Base-by-base conservation (phyloP, 768 basidiomycete genomes). In the Pholiota molesta region DNA sequence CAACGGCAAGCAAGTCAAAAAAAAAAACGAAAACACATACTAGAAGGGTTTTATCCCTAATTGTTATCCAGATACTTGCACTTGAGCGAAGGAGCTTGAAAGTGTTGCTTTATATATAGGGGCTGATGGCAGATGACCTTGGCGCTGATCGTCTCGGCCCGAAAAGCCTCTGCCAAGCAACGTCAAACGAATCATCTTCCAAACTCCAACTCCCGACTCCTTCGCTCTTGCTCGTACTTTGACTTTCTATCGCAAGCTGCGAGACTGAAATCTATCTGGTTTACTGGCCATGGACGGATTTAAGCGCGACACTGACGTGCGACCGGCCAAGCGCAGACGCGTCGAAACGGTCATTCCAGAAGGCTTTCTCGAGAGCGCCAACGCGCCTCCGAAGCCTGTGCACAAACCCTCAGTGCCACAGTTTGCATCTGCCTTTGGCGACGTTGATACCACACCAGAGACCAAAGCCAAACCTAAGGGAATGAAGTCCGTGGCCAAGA, bases 301-400 rank as follows among this genome's bases (percentile, higher is more conserved):
- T 28, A 29, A 5, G 28, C 8, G 40, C 17, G 14, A 9, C 16
- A 11, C 16, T 17, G 55, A 57, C 23, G 26, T 19, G 11, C 66
- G 62, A 6, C 65, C 63, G 28, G 13, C 52, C 21, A 68, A 68
- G 21, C 63, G 67, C 31, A 65, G 60, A 17, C 59, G 65, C 21
- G 55, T 57, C 16, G 65, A 61, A 11, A 61, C 65, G 57, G 55
- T 42, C 1, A 13, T 31, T 13, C 53, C 68, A 35, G 66, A 69
- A n/a, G 66, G 68, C 6, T 69, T 69, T 49, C n/a, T 54, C 17
- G n/a, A 39, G 8, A 51, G 28, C 14, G 21, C 55, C 11, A 51
- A 47, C n/a, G 26, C 31, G 11, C 61, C 53, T 29, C 37, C 60
- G 2, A 59, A 57, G 19, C 44, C 58, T 35, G 52, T 61, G 10